A percentile compares a stretch with the other conserved stretches of the same genome.
Evolutionary conservation across 208 protist species (phyloP).

Genomic region (Acanthamoeba pearcei): DNA sequence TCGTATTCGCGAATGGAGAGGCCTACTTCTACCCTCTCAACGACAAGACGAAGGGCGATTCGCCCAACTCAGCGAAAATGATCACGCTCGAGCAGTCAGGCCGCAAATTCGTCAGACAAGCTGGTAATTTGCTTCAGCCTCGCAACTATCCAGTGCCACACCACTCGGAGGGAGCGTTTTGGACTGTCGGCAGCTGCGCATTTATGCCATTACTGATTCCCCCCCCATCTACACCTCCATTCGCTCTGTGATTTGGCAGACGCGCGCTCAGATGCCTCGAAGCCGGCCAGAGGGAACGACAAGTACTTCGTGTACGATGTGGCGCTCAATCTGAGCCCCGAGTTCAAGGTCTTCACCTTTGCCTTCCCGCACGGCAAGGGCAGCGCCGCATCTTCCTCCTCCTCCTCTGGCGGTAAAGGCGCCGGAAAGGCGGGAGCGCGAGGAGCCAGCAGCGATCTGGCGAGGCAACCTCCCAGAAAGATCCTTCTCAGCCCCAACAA

Average conservation of each 20-base stretch:
- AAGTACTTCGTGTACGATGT: conserved; percentile 74
- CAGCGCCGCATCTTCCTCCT: neutral
- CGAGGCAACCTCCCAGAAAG: conserved; percentile 5
- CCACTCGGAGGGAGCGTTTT: no score
- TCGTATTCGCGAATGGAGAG: conserved; percentile 73
- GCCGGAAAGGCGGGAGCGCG: neutral
- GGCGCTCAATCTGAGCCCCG: conserved; percentile 50
- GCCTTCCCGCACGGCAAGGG: neutral
- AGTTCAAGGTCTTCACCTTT: conserved; percentile 71
- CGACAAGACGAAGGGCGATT: conserved; percentile 63
- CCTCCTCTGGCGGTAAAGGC: neutral
- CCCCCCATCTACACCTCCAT: neutral
- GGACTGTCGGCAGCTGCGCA: neutral
- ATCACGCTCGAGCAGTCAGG: conserved; percentile 63
- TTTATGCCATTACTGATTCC: neutral
- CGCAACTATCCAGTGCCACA: neutral
- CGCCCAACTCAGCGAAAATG: conserved; percentile 53
- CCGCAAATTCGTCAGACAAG: conserved; percentile 63
- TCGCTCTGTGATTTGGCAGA: neutral
- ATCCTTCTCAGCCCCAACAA: conserved; percentile 72
- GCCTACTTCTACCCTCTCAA: conserved; percentile 73
- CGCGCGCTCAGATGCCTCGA: neutral
- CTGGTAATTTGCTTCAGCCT: conserved; percentile 15
- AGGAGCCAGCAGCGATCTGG: conserved; percentile 6
- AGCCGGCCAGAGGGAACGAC: conserved; percentile 34